Base-by-base conservation (phyloP, 2,329 filamentous ascomycete genomes). In the Mycocentrospora acerina region DNA sequence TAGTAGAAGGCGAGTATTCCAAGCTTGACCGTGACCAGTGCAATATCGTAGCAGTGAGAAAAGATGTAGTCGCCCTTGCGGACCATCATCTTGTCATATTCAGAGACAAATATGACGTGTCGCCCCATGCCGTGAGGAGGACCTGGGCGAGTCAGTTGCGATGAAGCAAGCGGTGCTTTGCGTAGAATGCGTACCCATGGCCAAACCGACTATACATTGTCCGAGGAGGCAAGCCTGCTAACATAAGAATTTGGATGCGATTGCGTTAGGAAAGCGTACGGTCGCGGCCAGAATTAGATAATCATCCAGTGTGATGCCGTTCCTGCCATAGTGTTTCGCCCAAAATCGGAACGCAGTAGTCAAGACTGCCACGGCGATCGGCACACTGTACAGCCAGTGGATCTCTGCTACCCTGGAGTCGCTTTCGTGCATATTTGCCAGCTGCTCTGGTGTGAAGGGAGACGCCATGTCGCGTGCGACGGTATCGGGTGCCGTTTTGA, bases 21-120 rank as follows among this genome's bases (percentile, higher is more conserved):
- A 12, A 64, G 51, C 40, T 63, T 63, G 31, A 63, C 61, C 17
- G 33, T 48, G 14, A 58, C 57, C 19, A 64, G 52, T 2, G 60
- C 60, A 13, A 63, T 34, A 40, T 64, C 60, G 44, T 64, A 64
- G 45, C 63, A 63, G 25, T 64, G 60, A 30, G 58, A 62, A 46
- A 64, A 63, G 29, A 64, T 48, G 39, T 60, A 64, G 44, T 64
- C 60, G 33, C 59, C 60, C 46, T 60, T 55, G 26, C 60, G 58
- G n/a, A 64, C 56, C 49, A 58, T 62, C 37, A 48, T 58, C 29
- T 51, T 38, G 30, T 62, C 51, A 18, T 61, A 41, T 8, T 46
- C 42, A 13, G 52, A 51, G 6, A 62, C 57, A 14, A 51, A 54
- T 19, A 50, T 59, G 24, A 64, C 59, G 46, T 64, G 60, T 29